Evolutionary conservation across 129 eudicot species (phyloP).

Genomic region (Tagetes erecta): DNA sequence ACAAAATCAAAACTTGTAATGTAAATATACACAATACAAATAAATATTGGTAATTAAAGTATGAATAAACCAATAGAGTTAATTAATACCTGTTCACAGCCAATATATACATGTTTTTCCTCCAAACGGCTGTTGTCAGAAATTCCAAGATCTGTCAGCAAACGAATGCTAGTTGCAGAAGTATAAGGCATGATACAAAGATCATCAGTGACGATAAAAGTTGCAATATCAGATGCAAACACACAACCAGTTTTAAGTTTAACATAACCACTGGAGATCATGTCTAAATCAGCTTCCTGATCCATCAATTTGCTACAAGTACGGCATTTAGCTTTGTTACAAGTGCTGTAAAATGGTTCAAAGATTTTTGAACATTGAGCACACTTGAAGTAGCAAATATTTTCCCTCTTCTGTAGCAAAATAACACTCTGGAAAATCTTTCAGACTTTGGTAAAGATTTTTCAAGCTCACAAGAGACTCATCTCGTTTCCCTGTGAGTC

Average conservation of each 20-base stretch:
- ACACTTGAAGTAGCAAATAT: constrained; percentile 26
- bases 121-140: background rate
- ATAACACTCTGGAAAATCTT: background rate
- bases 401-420: constrained; percentile 21
- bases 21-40: too few relatives aligned
- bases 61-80: too few relatives aligned
- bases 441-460: constrained; percentile 28
- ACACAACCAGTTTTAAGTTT: background rate
- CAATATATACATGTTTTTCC: background rate
- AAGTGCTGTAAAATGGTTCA: background rate
- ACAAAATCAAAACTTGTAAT: background rate
- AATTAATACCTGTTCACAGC: background rate
- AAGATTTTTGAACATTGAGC: constrained; percentile 4
- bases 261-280: too few relatives aligned
- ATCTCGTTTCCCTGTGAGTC: constrained; percentile 16
- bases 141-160: background rate
- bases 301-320: background rate
- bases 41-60: too few relatives aligned
- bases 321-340: background rate
- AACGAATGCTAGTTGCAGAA: background rate
- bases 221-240: constrained; percentile 1
- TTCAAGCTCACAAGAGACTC: constrained; percentile 27
- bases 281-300: background rate
- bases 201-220: background rate
- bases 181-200: background rate